Evolutionary conservation across 331 rosid species (phyloP).

Genomic region (Quercus tomentella): DNA sequence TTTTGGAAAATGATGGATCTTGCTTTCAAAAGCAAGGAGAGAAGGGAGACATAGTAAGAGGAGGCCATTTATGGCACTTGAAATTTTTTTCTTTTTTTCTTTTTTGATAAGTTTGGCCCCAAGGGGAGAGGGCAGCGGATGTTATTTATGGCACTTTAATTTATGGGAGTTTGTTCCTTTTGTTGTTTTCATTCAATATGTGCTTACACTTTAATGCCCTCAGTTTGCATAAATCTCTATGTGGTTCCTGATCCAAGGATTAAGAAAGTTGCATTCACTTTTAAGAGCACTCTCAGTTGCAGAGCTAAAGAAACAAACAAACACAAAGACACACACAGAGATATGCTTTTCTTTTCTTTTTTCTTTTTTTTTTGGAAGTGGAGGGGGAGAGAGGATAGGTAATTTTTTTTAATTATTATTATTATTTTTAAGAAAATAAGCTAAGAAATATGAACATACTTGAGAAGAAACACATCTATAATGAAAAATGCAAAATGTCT

Average conservation of each 20-base stretch:
- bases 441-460: neutral
- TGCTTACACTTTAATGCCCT: neutral
- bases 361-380: too few relatives aligned
- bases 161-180: neutral
- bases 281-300: neutral
- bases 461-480: conserved; percentile 3
- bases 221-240: neutral
- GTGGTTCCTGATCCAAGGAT: neutral
- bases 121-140: too few relatives aligned
- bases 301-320: neutral
- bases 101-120: too few relatives aligned
- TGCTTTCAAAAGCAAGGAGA: too few relatives aligned
- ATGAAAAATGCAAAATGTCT: neutral
- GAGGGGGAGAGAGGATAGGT: too few relatives aligned
- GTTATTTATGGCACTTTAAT: too few relatives aligned
- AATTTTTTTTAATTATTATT: too few relatives aligned
- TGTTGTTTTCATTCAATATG: neutral
- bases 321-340: neutral
- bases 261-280: neutral
- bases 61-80: too few relatives aligned
- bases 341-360: neutral
- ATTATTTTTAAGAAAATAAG: neutral
- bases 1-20: too few relatives aligned
- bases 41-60: too few relatives aligned
- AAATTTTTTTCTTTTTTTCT: too few relatives aligned